Conservation (phyloP, 768 basidiomycete genomes). For the Floccularia luteovirens region DNA sequence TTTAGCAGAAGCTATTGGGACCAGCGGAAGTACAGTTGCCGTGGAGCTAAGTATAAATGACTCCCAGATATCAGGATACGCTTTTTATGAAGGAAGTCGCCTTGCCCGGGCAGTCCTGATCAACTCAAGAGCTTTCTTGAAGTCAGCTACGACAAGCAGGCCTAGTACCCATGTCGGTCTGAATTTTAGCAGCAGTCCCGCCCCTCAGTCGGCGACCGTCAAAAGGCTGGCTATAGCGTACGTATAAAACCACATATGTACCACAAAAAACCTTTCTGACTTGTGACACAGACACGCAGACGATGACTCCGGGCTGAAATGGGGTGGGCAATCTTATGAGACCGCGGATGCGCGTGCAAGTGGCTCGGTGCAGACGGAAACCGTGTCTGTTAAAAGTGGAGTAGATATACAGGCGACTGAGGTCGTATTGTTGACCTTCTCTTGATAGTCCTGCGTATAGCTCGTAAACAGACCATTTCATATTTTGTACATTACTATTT, state of each 20-base stretch:
- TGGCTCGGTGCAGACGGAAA: slow-evolving; percentile 24
- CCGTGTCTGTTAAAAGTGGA: slow-evolving; percentile 20
- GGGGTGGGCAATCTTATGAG: slow-evolving; percentile 56
- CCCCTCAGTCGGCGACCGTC: slow-evolving; percentile 26
- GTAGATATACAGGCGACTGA: slow-evolving; percentile 42
- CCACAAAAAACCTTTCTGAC: background rate
- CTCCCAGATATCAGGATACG: slow-evolving; percentile 49
- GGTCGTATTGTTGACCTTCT: slow-evolving; percentile 33
- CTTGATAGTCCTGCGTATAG: no score
- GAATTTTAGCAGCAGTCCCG: slow-evolving; percentile 18
- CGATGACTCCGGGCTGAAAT: slow-evolving; percentile 40
- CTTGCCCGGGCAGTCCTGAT: slow-evolving; percentile 49
- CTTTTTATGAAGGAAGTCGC: slow-evolving; percentile 39
- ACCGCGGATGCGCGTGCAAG: slow-evolving; percentile 33
- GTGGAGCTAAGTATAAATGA: slow-evolving; percentile 43
- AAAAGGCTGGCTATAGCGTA: slow-evolving; percentile 44
- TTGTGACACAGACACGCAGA: slow-evolving; percentile 31
- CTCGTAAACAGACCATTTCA: no score
- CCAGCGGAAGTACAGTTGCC: slow-evolving; percentile 28
- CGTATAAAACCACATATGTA: slow-evolving; percentile 6
- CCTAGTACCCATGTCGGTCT: slow-evolving; percentile 34
- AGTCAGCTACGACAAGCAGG: slow-evolving; percentile 24
- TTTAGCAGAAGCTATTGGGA: slow-evolving; percentile 49
- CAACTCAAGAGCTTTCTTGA: slow-evolving; percentile 47
- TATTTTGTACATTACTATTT: no score